A percentile compares a stretch with the other conserved stretches of the same genome.
Conservation (phyloP, 768 basidiomycete genomes). For the Naganishia antarctica region DNA sequence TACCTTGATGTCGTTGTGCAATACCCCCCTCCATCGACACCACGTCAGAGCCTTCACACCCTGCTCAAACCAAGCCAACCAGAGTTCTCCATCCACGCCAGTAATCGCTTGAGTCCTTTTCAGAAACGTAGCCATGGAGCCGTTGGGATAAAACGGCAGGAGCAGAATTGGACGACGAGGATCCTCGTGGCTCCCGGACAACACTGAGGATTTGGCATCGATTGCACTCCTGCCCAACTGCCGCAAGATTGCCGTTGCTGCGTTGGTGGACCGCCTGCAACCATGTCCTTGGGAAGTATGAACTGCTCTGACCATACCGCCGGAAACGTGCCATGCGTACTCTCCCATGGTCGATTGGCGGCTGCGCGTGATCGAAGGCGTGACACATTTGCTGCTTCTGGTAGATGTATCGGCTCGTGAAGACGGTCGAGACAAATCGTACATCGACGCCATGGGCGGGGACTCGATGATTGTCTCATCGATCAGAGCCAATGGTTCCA, state of each 20-base stretch:
- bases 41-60: slow-evolving; percentile 44
- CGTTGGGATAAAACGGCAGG: slow-evolving; percentile 41
- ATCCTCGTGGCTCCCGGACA: slow-evolving; percentile 19
- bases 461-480: slow-evolving; percentile 1
- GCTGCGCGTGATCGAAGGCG: neutral
- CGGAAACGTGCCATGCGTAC: neutral
- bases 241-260: slow-evolving; percentile 27
- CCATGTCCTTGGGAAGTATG: slow-evolving; percentile 23
- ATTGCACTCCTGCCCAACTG: neutral
- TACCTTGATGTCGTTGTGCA: slow-evolving; percentile 53
- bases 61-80: slow-evolving; percentile 48
- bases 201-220: slow-evolving; percentile 14
- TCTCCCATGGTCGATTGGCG: neutral
- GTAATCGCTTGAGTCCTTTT: slow-evolving; percentile 36
- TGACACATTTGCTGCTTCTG: neutral
- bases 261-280: slow-evolving; percentile 34
- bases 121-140: slow-evolving; percentile 44
- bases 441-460: neutral
- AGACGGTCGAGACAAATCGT: neutral
- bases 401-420: neutral
- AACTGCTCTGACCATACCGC: neutral
- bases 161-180: slow-evolving; percentile 40
- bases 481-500: neutral
- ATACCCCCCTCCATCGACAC: slow-evolving; percentile 49
- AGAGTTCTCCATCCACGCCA: slow-evolving; percentile 37